Percentiles rank a stretch among this genome's conserved stretches.
Conservation (phyloP, 768 basidiomycete genomes). For the Hysterangium stoloniferum region DNA sequence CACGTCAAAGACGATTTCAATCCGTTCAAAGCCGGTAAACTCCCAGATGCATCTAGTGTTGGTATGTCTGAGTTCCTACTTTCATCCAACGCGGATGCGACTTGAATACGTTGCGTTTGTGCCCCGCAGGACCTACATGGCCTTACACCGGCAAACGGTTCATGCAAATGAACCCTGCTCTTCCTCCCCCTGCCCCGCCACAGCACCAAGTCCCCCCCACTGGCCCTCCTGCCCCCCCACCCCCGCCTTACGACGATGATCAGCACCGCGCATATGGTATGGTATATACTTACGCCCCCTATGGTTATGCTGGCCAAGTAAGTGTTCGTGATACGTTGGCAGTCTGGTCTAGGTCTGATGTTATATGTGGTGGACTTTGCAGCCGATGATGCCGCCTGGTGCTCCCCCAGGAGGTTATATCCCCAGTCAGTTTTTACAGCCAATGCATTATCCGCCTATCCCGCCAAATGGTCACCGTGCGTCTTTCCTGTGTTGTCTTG, state of each 20-base stretch:
- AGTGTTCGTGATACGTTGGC: constrained; percentile 18
- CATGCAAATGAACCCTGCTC: constrained; percentile 63
- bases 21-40: constrained; percentile 85
- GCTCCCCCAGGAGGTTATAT: constrained; percentile 74
- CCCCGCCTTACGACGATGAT: constrained; percentile 77
- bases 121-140: constrained; percentile 65
- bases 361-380: constrained; percentile 13
- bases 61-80: constrained; percentile 42
- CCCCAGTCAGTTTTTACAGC: constrained; percentile 76
- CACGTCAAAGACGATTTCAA: constrained; percentile 97
- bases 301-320: constrained; percentile 72
- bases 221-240: constrained; percentile 36
- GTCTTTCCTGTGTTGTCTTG: constrained; percentile 10
- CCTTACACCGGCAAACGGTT: constrained; percentile 88
- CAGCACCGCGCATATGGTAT: constrained; percentile 45
- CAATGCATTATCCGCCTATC: constrained; percentile 80
- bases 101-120: too few species aligned
- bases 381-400: constrained; percentile 80
- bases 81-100: background rate
- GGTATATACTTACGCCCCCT: constrained; percentile 68
- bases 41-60: constrained; percentile 64
- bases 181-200: constrained; percentile 43
- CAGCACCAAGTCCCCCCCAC: constrained; percentile 33
- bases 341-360: constrained; percentile 7
- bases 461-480: constrained; percentile 60